phyloP scores from a whole-genome alignment of 176 grass and related monocot genomes.

The Elymus sibiricus region DNA sequence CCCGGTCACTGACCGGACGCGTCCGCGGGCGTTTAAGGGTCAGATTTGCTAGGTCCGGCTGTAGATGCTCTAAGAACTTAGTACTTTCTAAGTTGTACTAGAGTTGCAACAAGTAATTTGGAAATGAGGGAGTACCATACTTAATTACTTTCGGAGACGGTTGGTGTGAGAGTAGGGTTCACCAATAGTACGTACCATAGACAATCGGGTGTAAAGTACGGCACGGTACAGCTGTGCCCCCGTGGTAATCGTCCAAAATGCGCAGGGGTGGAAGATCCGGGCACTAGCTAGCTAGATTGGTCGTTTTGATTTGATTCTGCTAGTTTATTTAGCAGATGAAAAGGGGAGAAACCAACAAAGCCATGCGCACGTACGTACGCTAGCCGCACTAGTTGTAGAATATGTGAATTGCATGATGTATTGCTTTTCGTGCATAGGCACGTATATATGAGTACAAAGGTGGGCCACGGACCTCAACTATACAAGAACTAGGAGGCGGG shows the following conservation, averaged over 20 bases:
- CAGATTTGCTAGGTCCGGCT: no score
- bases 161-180: neutral
- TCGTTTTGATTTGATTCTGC: neutral
- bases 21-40: no score
- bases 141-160: neutral
- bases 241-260: neutral
- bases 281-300: neutral
- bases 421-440: no score
- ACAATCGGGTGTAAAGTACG: neutral
- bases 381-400: neutral
- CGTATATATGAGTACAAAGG: no score
- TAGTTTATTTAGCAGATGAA: neutral
- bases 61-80: no score
- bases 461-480: no score
- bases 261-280: neutral
- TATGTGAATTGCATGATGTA: no score
- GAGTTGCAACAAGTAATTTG: no score
- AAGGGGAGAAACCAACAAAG: neutral
- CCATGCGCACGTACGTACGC: constrained; percentile 23
- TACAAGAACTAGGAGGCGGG: no score
- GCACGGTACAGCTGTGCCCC: neutral
- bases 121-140: no score
- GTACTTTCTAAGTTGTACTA: no score
- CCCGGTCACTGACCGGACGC: no score
- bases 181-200: neutral